phyloP scores from a whole-genome alignment of 352 stramenopile genomes.

The Globisporangium rhizosaccharum region DNA sequence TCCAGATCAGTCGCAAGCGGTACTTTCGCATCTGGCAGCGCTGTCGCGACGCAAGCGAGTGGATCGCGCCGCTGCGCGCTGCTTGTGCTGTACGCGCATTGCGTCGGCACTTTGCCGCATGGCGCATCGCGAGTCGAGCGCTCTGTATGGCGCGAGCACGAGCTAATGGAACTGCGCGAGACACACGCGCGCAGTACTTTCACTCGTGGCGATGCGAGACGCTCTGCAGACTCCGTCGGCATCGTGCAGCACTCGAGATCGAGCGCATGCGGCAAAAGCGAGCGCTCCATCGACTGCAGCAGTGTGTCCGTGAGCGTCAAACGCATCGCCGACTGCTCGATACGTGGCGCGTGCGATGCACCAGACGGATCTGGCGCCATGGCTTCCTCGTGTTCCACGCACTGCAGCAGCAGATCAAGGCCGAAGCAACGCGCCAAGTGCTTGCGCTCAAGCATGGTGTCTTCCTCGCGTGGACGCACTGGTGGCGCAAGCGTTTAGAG shows the following conservation, averaged over 20 bases:
- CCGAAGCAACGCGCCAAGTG: background rate
- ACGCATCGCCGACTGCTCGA: background rate
- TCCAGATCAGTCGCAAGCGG: slow-evolving; percentile 7
- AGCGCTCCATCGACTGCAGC: slow-evolving; percentile 1
- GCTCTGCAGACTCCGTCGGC: background rate
- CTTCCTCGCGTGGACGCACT: background rate
- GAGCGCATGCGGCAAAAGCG: background rate
- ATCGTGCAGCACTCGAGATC: background rate
- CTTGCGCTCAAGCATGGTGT: background rate
- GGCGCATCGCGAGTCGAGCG: slow-evolving; percentile 15
- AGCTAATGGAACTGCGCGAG: background rate
- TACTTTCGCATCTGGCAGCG: slow-evolving; percentile 11
- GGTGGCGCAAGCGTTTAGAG: background rate
- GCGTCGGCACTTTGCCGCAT: slow-evolving; percentile 19
- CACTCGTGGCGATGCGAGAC: slow-evolving; percentile 1
- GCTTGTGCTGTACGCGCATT: background rate
- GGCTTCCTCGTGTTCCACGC: slow-evolving; percentile 9
- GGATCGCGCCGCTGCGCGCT: slow-evolving; percentile 1
- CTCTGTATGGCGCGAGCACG: slow-evolving; percentile 11
- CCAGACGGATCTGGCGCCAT: slow-evolving; percentile 5
- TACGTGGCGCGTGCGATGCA: background rate
- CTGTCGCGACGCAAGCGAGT: slow-evolving; percentile 1
- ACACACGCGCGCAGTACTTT: slow-evolving; percentile 1
- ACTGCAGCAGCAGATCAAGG: background rate
- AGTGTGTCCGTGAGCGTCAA: background rate